These are phyloP conservation scores for Erigeron canadensis DNA, from an alignment of 129 eudicot genomes.

Conservation along the genomic window DNA sequence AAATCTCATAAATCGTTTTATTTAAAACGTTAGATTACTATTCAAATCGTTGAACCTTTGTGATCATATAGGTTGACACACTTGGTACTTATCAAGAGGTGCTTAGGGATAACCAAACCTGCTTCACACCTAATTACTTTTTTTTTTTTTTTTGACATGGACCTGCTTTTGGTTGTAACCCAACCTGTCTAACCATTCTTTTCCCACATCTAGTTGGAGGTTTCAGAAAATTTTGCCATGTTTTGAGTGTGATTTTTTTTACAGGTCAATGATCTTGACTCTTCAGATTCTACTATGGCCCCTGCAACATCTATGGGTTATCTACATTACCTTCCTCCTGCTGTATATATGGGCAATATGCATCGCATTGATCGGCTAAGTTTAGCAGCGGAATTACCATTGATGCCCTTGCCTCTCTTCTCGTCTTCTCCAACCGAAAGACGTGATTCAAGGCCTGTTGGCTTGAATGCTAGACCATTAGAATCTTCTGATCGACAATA, in stretches of 20 bases:
- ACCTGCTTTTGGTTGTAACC: neutral
- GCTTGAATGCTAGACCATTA: conserved; percentile 22
- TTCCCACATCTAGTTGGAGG: neutral
- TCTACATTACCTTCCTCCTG: conserved; percentile 50
- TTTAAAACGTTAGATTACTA: neutral
- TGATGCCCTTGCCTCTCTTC: conserved; percentile 47
- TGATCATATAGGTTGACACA: neutral
- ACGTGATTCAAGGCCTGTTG: conserved; percentile 30
- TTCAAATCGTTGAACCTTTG: neutral
- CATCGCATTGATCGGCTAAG: conserved; percentile 41
- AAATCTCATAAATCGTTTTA: neutral
- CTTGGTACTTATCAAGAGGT: neutral
- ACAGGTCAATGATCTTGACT: conserved; percentile 62
- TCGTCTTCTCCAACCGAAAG: conserved; percentile 30
- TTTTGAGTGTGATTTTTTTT: conserved; percentile 27
- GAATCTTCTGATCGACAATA: conserved; percentile 32
- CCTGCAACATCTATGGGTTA: conserved; percentile 47
- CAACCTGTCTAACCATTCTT: neutral
- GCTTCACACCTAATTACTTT: neutral
- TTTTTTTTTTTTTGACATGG: conserved; percentile 2
- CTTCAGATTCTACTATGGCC: conserved; percentile 52
- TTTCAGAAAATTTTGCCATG: conserved; percentile 7
- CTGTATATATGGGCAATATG: conserved; percentile 47
- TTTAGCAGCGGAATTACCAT: conserved; percentile 53
- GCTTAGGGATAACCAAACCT: neutral